Conservation (phyloP, 176 grass and related monocot species). For the Avena sativa region DNA sequence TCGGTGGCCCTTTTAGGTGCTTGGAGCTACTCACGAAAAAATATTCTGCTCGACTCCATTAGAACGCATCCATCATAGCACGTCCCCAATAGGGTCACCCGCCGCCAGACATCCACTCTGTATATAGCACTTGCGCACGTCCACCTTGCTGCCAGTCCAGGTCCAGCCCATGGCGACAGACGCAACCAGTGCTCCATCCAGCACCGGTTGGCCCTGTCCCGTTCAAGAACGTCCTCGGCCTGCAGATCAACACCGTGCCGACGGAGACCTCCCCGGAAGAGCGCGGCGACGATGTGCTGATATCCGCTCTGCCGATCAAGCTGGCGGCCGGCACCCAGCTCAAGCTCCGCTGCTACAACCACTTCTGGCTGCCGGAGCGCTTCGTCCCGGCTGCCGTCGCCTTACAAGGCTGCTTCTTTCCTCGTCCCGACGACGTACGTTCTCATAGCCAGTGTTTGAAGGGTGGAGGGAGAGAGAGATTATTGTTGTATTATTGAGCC, state of each 20-base stretch:
- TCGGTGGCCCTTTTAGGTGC: too few species aligned
- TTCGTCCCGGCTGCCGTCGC: not conserved
- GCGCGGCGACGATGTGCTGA: conserved; percentile 23
- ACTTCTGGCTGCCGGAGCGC: not conserved
- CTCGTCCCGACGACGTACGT: conserved; percentile 38
- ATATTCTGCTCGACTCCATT: too few species aligned
- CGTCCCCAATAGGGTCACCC: too few species aligned
- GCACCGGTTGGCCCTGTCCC: conserved; percentile 11
- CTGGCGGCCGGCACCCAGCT: not conserved
- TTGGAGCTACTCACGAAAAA: too few species aligned
- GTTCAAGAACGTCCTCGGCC: conserved; percentile 25
- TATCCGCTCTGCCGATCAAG: conserved; percentile 32
- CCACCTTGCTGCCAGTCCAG: not conserved
- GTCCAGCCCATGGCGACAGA: conserved; percentile 12
- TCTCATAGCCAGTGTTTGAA: too few species aligned
- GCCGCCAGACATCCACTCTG: too few species aligned
- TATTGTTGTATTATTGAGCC: too few species aligned
- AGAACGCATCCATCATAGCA: too few species aligned
- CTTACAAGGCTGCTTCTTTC: not conserved
- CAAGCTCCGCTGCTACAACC: not conserved
- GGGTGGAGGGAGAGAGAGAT: too few species aligned
- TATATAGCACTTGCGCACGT: too few species aligned
- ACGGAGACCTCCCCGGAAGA: not conserved
- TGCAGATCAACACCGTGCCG: not conserved
- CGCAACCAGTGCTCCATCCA: not conserved